A percentile compares a stretch with the other conserved stretches of the same genome.
These are phyloP conservation scores for Adansonia digitata DNA, from an alignment of 345 rosid genomes.

Conservation along the genomic window DNA sequence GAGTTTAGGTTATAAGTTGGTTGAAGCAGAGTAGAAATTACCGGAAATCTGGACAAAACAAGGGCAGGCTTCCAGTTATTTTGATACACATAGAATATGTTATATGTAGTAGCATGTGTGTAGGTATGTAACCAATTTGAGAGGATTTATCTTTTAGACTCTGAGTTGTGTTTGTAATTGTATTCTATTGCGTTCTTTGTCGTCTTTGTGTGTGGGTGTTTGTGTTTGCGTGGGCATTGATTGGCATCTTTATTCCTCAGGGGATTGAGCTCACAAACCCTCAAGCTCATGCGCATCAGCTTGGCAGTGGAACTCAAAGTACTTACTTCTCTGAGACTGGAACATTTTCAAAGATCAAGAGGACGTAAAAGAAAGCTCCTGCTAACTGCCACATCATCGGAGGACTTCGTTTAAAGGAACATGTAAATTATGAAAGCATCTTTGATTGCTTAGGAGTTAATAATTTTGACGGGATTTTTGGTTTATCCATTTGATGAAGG, in stretches of 20 bases:
- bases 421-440: not conserved
- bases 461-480: not conserved
- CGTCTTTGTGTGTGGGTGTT: not conserved
- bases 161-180: not conserved
- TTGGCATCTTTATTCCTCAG: not conserved
- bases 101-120: not conserved
- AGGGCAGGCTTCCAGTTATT: not conserved
- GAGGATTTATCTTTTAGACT: not conserved
- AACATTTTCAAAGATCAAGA: slow-evolving; percentile 81
- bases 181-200: not conserved
- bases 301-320: slow-evolving; percentile 87
- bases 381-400: not conserved
- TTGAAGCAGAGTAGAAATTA: not conserved
- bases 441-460: not conserved
- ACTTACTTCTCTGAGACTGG: slow-evolving; percentile 93
- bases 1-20: not conserved
- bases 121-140: not conserved
- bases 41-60: not conserved
- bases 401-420: not conserved
- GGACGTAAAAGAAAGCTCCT: not conserved
- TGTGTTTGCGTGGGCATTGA: not conserved
- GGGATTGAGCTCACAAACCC: slow-evolving; percentile 74
- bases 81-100: not conserved
- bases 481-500: not conserved
- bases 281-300: slow-evolving; percentile 70